Evolutionary conservation across 2,329 filamentous ascomycete species (phyloP).

Genomic region (Pseudogymnoascus sp.): DNA sequence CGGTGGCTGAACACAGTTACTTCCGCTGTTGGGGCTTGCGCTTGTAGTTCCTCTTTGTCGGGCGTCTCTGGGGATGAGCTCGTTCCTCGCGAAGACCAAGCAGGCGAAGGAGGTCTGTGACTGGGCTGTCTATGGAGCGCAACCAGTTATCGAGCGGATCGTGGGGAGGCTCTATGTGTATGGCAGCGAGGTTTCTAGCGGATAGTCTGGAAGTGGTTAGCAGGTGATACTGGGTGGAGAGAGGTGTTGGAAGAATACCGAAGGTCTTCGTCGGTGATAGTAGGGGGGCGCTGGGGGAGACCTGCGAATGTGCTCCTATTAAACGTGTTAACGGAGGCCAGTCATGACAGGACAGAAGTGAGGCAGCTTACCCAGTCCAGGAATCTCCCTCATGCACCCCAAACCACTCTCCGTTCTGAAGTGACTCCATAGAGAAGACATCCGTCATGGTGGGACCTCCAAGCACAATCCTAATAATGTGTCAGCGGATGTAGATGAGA

Average conservation of each 20-base stretch:
- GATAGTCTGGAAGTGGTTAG: not conserved
- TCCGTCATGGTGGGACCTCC: not conserved
- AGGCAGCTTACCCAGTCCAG: not conserved
- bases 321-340: not conserved
- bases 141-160: not conserved
- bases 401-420: not conserved
- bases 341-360: not conserved
- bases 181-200: not conserved
- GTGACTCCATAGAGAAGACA: not conserved
- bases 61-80: not conserved
- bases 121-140: not conserved
- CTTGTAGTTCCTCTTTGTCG: not conserved
- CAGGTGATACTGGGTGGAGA: not conserved
- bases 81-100: not conserved
- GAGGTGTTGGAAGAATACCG: not conserved
- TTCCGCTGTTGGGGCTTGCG: not conserved
- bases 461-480: not conserved
- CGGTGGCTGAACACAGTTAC: not conserved
- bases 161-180: not conserved
- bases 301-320: not conserved
- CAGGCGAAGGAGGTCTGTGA: not conserved
- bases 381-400: not conserved
- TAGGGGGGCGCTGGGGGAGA: not conserved
- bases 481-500: not conserved
- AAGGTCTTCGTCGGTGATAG: not conserved